A percentile compares a stretch with the other conserved stretches of the same genome.
These are phyloP conservation scores for Nepenthes mirabilis DNA, from an alignment of 148 eudicot genomes.

Conservation along the genomic window DNA sequence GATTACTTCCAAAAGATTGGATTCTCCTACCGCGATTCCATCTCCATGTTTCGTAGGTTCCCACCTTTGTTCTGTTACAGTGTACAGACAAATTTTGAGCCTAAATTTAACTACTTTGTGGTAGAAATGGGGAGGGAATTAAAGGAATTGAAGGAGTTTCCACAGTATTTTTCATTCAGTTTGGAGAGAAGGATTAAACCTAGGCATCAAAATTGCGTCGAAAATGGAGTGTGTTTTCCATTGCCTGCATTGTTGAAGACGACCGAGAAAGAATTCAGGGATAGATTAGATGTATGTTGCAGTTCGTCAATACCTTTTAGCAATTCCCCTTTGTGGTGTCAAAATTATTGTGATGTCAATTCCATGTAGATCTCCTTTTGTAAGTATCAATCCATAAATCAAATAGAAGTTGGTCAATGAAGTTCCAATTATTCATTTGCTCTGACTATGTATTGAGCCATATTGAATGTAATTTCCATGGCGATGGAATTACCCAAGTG, in stretches of 20 bases:
- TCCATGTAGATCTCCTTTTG: no score
- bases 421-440: no score
- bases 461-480: no score
- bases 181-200: constrained; percentile 79
- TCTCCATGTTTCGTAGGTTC: constrained; percentile 56
- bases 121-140: constrained; percentile 85
- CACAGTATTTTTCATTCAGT: constrained; percentile 89
- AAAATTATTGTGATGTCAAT: no score
- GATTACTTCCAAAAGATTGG: constrained; percentile 58
- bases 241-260: constrained; percentile 64
- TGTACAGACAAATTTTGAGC: constrained; percentile 56
- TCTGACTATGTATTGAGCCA: no score
- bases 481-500: no score
- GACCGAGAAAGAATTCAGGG: constrained; percentile 35
- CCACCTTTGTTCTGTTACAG: constrained; percentile 81
- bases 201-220: constrained; percentile 57
- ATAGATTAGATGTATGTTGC: constrained; percentile 49
- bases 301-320: constrained; percentile 56
- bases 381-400: no score
- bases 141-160: constrained; percentile 77
- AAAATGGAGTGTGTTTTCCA: constrained; percentile 59
- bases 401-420: no score
- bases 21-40: constrained; percentile 36
- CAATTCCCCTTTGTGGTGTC: constrained; percentile 44
- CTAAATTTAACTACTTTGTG: constrained; percentile 65